Evolutionary conservation across 305 asterid genomes (phyloP).

Genomic region (Coffea humblotiana): DNA sequence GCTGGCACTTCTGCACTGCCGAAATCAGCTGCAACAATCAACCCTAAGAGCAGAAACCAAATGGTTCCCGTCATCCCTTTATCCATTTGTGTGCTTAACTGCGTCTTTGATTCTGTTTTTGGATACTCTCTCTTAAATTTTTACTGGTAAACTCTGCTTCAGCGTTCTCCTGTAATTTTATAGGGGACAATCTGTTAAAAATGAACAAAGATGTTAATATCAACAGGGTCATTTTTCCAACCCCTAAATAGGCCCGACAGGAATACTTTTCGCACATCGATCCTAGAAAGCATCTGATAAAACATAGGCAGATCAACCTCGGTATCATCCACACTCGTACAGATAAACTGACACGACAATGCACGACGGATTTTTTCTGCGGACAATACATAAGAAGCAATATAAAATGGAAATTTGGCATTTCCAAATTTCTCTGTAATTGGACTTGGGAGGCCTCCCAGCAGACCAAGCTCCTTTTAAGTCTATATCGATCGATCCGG

Average conservation of each 20-base stretch:
- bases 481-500: too few relatives aligned
- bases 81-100: background rate
- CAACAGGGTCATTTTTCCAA: background rate
- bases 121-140: background rate
- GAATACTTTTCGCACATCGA: background rate
- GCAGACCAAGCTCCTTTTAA: too few relatives aligned
- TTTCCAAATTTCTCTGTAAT: too few relatives aligned
- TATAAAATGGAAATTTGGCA: too few relatives aligned
- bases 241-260: background rate
- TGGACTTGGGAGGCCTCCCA: too few relatives aligned
- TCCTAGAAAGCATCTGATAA: slow-evolving; percentile 2
- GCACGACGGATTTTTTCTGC: background rate
- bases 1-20: slow-evolving; percentile 21
- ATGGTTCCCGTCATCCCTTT: background rate
- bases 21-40: slow-evolving; percentile 4
- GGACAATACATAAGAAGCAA: background rate
- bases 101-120: too few relatives aligned
- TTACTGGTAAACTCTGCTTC: background rate
- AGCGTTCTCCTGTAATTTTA: background rate
- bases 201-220: background rate
- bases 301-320: background rate
- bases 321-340: background rate
- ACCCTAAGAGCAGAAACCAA: background rate
- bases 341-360: background rate
- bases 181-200: background rate